Conservation (phyloP, 805 yeast species). For the Monosporozyma aquatica region DNA sequence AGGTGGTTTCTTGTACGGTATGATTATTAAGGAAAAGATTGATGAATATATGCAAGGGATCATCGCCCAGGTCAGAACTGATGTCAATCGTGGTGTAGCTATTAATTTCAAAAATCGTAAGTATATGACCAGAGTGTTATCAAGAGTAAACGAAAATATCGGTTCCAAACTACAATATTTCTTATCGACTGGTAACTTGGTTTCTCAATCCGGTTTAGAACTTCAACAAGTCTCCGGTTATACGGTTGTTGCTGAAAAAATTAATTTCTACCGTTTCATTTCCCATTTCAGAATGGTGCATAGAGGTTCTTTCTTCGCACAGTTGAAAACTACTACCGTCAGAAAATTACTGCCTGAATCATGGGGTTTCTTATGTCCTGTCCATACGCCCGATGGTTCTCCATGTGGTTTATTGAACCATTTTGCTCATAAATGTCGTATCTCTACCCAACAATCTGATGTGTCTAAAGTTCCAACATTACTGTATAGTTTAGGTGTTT, state of each 20-base stretch:
- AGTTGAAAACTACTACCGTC: conserved; percentile 93
- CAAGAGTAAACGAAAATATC: conserved; percentile 80
- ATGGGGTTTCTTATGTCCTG: conserved; percentile 99
- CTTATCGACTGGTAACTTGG: conserved; percentile 92
- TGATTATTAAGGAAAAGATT: conserved; percentile 92
- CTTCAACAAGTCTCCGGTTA: conserved; percentile 96
- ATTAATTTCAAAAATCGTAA: conserved; percentile 78
- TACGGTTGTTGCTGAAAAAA: conserved; percentile 97
- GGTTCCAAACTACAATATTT: conserved; percentile 93
- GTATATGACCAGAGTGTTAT: conserved; percentile 70
- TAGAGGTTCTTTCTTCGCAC: conserved; percentile 98
- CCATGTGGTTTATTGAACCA: conserved; percentile 98
- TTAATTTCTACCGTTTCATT: conserved; percentile 91
- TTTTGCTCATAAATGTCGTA: conserved; percentile 88
- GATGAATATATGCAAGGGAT: conserved; percentile 82
- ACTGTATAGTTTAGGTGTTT: conserved; percentile 66
- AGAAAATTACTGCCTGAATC: conserved; percentile 94
- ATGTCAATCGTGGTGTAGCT: conserved; percentile 68
- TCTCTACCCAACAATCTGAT: conserved; percentile 69
- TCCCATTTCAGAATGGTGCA: conserved; percentile 99
- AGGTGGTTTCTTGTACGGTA: conserved; percentile 94
- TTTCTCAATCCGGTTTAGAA: conserved; percentile 94
- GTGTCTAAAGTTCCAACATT: conserved; percentile 61
- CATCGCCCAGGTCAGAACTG: conserved; percentile 65
- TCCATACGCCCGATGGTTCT: conserved; percentile 98